Evolutionary conservation across 257 asterid species (phyloP).

Genomic region (Solanum arcanum): DNA sequence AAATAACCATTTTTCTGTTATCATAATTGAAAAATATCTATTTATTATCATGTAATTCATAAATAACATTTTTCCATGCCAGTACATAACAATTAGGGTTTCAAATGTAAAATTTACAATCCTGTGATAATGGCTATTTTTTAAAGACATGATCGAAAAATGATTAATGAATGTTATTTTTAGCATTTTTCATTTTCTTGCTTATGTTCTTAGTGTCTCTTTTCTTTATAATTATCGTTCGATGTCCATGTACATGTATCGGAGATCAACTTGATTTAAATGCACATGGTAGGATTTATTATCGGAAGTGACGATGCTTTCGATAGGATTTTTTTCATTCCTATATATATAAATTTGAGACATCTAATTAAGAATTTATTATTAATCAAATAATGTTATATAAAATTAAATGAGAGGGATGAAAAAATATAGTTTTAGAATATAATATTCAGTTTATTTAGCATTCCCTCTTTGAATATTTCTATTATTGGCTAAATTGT

Average conservation of each 20-base stretch:
- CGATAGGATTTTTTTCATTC: neutral
- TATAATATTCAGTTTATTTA: neutral
- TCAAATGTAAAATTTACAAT: neutral
- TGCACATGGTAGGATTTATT: neutral
- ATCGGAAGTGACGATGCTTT: neutral
- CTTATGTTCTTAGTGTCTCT: no score
- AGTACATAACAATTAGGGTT: neutral
- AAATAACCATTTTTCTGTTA: neutral
- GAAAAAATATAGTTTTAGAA: neutral
- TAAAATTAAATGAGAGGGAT: neutral
- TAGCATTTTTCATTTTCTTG: neutral
- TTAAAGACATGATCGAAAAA: neutral
- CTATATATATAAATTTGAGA: neutral
- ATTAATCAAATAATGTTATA: neutral
- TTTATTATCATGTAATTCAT: neutral
- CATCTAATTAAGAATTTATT: neutral
- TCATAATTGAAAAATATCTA: neutral
- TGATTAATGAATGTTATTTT: no score
- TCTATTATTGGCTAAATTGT: neutral
- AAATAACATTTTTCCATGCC: neutral
- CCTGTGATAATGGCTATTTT: neutral
- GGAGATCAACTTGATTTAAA: no score
- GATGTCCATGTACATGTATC: no score
- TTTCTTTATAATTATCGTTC: no score
- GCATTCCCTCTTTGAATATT: neutral